Evolutionary conservation across 768 basidiomycete genomes (phyloP).

Genomic region (Galerina marginata): DNA sequence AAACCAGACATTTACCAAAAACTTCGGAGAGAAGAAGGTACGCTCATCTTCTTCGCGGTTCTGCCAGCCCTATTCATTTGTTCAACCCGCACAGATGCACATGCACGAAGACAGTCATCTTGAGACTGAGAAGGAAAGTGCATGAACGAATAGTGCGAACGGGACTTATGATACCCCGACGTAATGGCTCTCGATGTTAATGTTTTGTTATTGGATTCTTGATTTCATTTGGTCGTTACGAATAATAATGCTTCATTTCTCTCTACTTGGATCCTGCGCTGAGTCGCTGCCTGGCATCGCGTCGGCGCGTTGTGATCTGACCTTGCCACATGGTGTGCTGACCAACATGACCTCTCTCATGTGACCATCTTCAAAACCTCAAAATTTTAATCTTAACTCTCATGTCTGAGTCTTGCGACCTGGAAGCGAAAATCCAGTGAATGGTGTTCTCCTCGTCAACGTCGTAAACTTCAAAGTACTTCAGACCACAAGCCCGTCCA

Average conservation of each 20-base stretch:
- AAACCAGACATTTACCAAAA: conserved; percentile 23
- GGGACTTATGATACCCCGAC: conserved; percentile 8
- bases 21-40: conserved; percentile 18
- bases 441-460: too few relatives aligned
- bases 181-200: neutral
- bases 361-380: too few relatives aligned
- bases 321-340: too few relatives aligned
- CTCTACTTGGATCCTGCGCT: neutral
- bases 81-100: neutral
- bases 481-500: too few relatives aligned
- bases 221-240: conserved; percentile 6
- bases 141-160: neutral
- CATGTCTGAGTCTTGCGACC: too few relatives aligned
- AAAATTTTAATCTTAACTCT: too few relatives aligned
- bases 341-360: too few relatives aligned
- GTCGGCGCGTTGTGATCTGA: too few relatives aligned
- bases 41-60: neutral
- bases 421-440: too few relatives aligned
- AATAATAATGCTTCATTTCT: conserved; percentile 10
- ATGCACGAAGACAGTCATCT: neutral
- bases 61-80: neutral
- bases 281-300: neutral
- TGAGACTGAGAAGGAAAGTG: conserved; percentile 10
- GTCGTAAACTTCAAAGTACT: too few relatives aligned
- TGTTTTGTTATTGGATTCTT: conserved; percentile 2